Percentiles rank a stretch among this genome's conserved stretches.
Evolutionary conservation across 2,329 filamentous ascomycete genomes (phyloP).

Genomic region (Tympanopsis confertula): DNA sequence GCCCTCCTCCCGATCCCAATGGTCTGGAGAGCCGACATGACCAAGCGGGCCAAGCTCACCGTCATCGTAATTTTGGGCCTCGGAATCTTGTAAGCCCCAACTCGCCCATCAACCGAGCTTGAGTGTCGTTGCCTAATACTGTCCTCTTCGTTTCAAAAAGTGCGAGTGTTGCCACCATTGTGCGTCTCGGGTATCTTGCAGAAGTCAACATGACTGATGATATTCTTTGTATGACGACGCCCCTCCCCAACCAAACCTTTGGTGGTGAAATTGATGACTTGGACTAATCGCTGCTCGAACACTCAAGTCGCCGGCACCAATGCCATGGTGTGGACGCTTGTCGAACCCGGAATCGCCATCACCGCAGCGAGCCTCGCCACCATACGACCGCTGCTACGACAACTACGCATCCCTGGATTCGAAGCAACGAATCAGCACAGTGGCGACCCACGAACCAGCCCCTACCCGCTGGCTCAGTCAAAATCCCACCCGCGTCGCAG

Average conservation of each 20-base stretch:
- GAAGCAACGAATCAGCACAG: too few species aligned
- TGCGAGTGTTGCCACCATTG: slow-evolving; percentile 40
- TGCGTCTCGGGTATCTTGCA: slow-evolving; percentile 34
- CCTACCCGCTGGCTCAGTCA: too few species aligned
- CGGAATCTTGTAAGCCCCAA: slow-evolving; percentile 31
- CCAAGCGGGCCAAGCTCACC: slow-evolving; percentile 35
- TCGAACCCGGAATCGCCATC: slow-evolving; percentile 43
- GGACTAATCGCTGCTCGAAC: not conserved
- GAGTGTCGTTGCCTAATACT: too few species aligned
- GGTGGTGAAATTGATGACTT: not conserved
- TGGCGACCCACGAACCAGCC: too few species aligned
- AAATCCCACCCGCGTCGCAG: too few species aligned
- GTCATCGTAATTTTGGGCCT: slow-evolving; percentile 35
- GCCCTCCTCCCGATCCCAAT: slow-evolving; percentile 40
- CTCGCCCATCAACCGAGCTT: too few species aligned
- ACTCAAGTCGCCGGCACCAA: slow-evolving; percentile 32
- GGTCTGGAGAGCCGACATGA: slow-evolving; percentile 43
- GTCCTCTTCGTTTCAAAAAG: slow-evolving; percentile 12
- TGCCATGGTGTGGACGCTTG: slow-evolving; percentile 43
- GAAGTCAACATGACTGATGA: slow-evolving; percentile 30
- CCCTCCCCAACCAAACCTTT: not conserved
- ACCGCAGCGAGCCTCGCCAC: slow-evolving; percentile 40
- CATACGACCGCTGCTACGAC: slow-evolving; percentile 38
- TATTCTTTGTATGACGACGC: slow-evolving; percentile 31
- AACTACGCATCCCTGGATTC: slow-evolving; percentile 33